A percentile compares a stretch with the other conserved stretches of the same genome.
Evolutionary conservation across 2,329 filamentous ascomycete species (phyloP).

Genomic region (Ophiostoma piceae): DNA sequence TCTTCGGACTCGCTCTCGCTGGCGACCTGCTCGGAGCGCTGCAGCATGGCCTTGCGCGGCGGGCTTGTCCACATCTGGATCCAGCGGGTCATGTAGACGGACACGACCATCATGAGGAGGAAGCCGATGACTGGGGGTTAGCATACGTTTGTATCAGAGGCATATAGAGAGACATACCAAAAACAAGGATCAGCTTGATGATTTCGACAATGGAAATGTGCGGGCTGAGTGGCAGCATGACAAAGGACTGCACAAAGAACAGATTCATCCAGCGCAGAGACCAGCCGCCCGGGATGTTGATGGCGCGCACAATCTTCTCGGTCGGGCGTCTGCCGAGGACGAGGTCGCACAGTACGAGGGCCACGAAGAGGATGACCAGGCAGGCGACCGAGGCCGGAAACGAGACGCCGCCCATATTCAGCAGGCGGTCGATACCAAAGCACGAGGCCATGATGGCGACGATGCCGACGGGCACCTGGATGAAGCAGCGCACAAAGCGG

Average conservation of each 20-base stretch:
- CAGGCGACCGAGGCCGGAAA: conserved; percentile 58
- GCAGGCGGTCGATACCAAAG: conserved; percentile 42
- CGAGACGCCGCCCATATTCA: conserved; percentile 44
- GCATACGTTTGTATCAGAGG: not conserved
- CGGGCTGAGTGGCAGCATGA: conserved; percentile 53
- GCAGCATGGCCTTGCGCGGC: conserved; percentile 47
- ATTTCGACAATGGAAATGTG: conserved; percentile 50
- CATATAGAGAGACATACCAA: conserved; percentile 37
- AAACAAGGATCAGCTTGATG: conserved; percentile 55
- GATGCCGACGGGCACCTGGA: conserved; percentile 47
- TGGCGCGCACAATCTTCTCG: conserved; percentile 42
- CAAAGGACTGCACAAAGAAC: conserved; percentile 56
- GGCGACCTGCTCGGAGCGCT: conserved; percentile 45
- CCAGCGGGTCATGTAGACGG: conserved; percentile 50
- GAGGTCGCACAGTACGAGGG: conserved; percentile 44
- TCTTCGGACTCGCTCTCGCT: conserved; percentile 15
- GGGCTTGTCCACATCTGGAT: conserved; percentile 49
- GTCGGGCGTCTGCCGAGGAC: conserved; percentile 46
- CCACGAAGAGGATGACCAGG: conserved; percentile 50
- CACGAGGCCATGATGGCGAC: conserved; percentile 39
- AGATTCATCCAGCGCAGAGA: conserved; percentile 54
- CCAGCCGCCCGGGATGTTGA: conserved; percentile 54
- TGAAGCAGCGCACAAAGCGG: conserved; percentile 39
- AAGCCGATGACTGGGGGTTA: conserved; percentile 46
- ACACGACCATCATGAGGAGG: conserved; percentile 46